Conservation (phyloP, 1,284 basidiomycete genomes). For the Sanghuangporus weigelae region DNA sequence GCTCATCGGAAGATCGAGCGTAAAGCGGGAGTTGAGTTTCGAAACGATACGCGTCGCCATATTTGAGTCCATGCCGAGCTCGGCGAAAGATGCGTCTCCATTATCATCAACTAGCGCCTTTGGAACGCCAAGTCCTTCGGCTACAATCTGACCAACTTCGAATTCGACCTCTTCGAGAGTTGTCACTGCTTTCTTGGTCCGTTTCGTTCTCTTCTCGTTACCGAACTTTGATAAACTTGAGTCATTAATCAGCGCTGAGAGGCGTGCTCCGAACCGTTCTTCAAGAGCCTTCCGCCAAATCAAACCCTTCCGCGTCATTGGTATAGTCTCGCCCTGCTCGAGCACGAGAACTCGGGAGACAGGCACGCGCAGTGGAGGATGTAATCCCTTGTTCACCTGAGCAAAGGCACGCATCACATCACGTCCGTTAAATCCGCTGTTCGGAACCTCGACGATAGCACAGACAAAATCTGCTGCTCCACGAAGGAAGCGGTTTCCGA, state of each 20-base stretch:
- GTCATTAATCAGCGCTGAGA: constrained; percentile 4
- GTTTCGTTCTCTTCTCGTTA: not conserved
- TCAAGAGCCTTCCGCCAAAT: constrained; percentile 32
- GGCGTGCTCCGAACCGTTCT: constrained; percentile 14
- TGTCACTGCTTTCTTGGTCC: not conserved
- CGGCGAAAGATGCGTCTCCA: constrained; percentile 29
- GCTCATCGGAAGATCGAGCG: constrained; percentile 28
- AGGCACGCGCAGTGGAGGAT: constrained; percentile 31
- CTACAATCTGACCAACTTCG: constrained; percentile 6
- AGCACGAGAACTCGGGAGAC: constrained; percentile 29
- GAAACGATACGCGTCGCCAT: constrained; percentile 31
- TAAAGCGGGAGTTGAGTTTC: constrained; percentile 27
- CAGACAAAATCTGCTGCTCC: constrained; percentile 28
- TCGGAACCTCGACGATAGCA: constrained; percentile 27
- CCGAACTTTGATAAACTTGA: constrained; percentile 8
- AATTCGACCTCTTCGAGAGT: constrained; percentile 7
- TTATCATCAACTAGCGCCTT: constrained; percentile 8
- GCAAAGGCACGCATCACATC: constrained; percentile 27
- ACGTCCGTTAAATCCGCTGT: constrained; percentile 11
- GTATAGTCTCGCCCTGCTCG: constrained; percentile 25
- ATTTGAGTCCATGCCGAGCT: constrained; percentile 24
- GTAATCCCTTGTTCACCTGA: constrained; percentile 27
- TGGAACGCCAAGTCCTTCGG: constrained; percentile 11
- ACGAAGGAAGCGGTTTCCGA: constrained; percentile 31
- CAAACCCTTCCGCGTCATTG: constrained; percentile 29